These are phyloP conservation scores for Scedosporium aurantiacum DNA, from an alignment of 2,329 filamentous ascomycete species.

Conservation along the genomic window DNA sequence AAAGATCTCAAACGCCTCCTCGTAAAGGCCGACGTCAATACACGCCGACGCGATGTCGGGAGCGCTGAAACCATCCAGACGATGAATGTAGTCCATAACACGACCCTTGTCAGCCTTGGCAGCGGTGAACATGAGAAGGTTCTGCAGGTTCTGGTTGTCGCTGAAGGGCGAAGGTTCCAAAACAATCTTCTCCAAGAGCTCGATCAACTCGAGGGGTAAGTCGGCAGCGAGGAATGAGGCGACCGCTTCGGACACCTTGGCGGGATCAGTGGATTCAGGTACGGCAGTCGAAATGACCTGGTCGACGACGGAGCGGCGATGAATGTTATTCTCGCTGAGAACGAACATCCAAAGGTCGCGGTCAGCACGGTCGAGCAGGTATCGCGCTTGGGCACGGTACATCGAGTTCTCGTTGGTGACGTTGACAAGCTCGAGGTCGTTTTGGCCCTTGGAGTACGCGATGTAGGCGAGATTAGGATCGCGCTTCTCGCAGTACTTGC, in stretches of 20 bases:
- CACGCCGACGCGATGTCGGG: slow-evolving; percentile 89
- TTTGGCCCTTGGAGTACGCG: slow-evolving; percentile 91
- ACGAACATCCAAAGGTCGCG: slow-evolving; percentile 90
- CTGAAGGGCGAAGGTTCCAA: slow-evolving; percentile 98
- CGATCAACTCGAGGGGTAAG: slow-evolving; percentile 86
- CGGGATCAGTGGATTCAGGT: slow-evolving; percentile 80
- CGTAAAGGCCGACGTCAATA: slow-evolving; percentile 87
- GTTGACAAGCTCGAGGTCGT: slow-evolving; percentile 91
- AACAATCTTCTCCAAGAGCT: slow-evolving; percentile 97
- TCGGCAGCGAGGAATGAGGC: slow-evolving; percentile 87
- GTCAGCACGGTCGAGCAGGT: slow-evolving; percentile 84
- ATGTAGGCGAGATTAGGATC: slow-evolving; percentile 94
- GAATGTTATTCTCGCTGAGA: slow-evolving; percentile 88
- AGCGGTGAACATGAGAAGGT: slow-evolving; percentile 89
- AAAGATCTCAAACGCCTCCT: slow-evolving; percentile 97
- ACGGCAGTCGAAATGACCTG: slow-evolving; percentile 95
- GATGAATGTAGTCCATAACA: slow-evolving; percentile 93
- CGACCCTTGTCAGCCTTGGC: slow-evolving; percentile 92
- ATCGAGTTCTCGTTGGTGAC: slow-evolving; percentile 99
- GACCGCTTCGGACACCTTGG: slow-evolving; percentile 90
- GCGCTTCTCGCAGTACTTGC: slow-evolving; percentile 98
- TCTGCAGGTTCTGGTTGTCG: slow-evolving; percentile 93
- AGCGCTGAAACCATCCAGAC: slow-evolving; percentile 77
- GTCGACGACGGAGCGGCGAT: slow-evolving; percentile 86
- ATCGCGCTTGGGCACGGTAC: slow-evolving; percentile 96